A percentile compares a stretch with the other conserved stretches of the same genome.
Evolutionary conservation across 176 grass and related monocot genomes (phyloP).

Genomic region (Cymbopogon citratus): DNA sequence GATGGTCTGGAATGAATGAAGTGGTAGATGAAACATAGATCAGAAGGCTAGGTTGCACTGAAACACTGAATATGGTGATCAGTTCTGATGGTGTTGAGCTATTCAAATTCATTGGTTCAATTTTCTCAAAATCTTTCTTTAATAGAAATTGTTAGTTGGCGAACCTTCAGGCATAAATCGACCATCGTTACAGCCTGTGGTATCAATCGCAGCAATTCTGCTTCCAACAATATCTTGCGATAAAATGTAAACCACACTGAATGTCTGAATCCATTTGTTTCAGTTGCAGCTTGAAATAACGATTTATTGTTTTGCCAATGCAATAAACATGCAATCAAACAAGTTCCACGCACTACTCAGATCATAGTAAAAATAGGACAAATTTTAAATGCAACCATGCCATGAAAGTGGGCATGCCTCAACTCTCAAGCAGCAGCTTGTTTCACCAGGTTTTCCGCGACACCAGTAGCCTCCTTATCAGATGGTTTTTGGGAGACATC

Average conservation of each 20-base stretch:
- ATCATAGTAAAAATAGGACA: neutral
- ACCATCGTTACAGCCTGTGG: neutral
- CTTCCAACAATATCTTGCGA: neutral
- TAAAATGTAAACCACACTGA: neutral
- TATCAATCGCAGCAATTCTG: neutral
- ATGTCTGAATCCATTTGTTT: neutral
- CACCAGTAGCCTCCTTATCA: neutral
- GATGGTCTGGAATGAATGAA: neutral
- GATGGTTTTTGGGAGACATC: neutral
- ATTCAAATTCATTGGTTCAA: slow-evolving; percentile 12
- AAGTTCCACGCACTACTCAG: neutral
- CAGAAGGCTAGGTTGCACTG: neutral
- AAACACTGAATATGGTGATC: slow-evolving; percentile 6
- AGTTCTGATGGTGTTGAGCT: neutral
- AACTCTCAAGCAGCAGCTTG: neutral
- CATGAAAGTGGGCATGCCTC: neutral
- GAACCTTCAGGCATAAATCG: neutral
- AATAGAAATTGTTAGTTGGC: neutral
- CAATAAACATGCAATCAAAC: neutral
- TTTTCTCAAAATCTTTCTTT: neutral
- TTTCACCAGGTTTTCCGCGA: slow-evolving; percentile 18
- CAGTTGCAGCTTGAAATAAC: neutral
- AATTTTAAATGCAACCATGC: neutral
- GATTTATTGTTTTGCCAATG: neutral
- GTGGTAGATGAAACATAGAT: neutral